Conservation (phyloP, 352 stramenopile species). For the Pythium utonaiense region DNA sequence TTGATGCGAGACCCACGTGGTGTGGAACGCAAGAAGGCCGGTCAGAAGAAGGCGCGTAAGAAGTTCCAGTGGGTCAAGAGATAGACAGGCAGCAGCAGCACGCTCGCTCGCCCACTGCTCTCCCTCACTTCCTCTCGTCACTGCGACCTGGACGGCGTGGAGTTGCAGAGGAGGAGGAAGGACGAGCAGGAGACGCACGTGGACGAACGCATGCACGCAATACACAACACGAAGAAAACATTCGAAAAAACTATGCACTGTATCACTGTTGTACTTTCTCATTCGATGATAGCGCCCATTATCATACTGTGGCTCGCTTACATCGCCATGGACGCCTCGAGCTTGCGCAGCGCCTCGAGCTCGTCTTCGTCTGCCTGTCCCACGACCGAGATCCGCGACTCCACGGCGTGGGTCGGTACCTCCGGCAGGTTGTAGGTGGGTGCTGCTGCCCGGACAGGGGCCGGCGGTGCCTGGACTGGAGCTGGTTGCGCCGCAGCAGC, state of each 20-base stretch:
- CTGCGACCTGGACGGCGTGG: too few species aligned
- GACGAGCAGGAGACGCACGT: too few species aligned
- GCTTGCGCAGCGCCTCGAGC: conserved; percentile 75
- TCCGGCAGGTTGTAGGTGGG: conserved; percentile 71
- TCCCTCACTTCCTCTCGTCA: too few species aligned
- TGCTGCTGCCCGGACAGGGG: conserved; percentile 23
- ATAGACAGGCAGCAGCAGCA: conserved; percentile 53
- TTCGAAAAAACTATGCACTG: background rate
- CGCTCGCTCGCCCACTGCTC: too few species aligned
- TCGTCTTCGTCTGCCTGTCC: conserved; percentile 77
- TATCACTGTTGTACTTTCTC: background rate
- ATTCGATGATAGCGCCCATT: too few species aligned
- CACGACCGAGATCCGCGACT: conserved; percentile 76
- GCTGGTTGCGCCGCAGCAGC: conserved; percentile 20
- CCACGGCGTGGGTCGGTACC: conserved; percentile 66
- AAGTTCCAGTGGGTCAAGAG: conserved; percentile 98
- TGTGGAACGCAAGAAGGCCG: conserved; percentile 97
- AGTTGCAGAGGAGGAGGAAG: too few species aligned
- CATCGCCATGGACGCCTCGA: conserved; percentile 81
- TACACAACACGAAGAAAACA: too few species aligned
- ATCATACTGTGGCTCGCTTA: conserved; percentile 15
- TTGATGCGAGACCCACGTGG: conserved; percentile 94
- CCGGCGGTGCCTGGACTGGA: conserved; percentile 5
- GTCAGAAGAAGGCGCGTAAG: conserved; percentile 95
- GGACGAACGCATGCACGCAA: too few species aligned